phyloP scores from a whole-genome alignment of 2,329 filamentous ascomycete genomes.

The Venturia asperata region DNA sequence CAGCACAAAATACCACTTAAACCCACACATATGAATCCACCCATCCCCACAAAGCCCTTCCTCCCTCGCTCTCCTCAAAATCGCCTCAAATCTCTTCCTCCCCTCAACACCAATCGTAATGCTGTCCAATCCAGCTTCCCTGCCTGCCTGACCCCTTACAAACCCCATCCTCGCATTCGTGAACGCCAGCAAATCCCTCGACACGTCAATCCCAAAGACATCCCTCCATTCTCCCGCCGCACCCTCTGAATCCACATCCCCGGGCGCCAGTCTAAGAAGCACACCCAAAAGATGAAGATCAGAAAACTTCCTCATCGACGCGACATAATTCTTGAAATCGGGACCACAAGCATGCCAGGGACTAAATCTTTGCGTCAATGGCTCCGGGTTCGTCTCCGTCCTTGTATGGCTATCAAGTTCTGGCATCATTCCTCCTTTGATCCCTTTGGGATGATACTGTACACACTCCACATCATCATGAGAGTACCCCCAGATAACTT shows the following conservation, averaged over 20 bases:
- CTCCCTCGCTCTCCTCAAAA: conserved; percentile 29
- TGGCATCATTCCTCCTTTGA: conserved; percentile 39
- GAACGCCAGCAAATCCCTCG: conserved; percentile 25
- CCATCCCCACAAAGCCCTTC: conserved; percentile 28
- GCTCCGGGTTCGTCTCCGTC: conserved; percentile 32
- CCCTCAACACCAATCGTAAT: conserved; percentile 36
- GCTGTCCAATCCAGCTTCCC: conserved; percentile 33
- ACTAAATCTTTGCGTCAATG: conserved; percentile 34
- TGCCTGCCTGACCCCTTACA: conserved; percentile 29
- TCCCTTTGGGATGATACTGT: conserved; percentile 41
- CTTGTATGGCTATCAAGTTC: conserved; percentile 37
- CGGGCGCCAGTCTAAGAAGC: conserved; percentile 33
- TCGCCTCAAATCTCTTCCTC: conserved; percentile 28
- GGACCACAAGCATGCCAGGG: conserved; percentile 41
- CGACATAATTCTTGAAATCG: conserved; percentile 25
- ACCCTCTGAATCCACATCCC: conserved; percentile 31
- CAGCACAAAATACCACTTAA: conserved; percentile 33
- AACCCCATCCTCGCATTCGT: conserved; percentile 34
- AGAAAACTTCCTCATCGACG: conserved; percentile 8
- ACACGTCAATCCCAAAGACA: conserved; percentile 30
- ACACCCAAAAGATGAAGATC: conserved; percentile 31
- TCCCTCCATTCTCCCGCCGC: conserved; percentile 37
- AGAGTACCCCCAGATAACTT: conserved; percentile 34
- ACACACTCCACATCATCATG: conserved; percentile 27
- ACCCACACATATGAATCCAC: conserved; percentile 34